Base-by-base conservation (phyloP, 805 yeast species). In the Wickerhamomyces subpelliculosus region DNA sequence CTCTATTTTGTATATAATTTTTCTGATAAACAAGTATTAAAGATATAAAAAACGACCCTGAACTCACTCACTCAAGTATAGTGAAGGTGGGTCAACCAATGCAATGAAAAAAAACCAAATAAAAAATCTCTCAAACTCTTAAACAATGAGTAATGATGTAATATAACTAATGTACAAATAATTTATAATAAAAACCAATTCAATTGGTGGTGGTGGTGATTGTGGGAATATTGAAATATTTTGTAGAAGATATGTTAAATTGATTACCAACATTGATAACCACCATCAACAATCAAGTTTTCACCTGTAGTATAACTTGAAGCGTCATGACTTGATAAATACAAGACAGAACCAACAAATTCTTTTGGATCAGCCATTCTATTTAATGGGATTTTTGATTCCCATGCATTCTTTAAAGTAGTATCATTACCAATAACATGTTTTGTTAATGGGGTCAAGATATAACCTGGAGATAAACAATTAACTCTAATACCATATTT, bases 281-380 rank as follows among this genome's bases (percentile, higher is more conserved):
- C 95, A 54, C 94, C 94, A 56, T 85, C 94, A 40, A 83, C 90
- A 23, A 81, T 77, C 62, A 85, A 62, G 62, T 84, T 84, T 58
- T 83, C 80, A 54, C 94, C 95, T 13, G 94, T 84, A 41, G 90
- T 83, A 69, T 84, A 85, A 16, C 82, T 70, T 27, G 84, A 73
- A 8, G 90, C 93, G 34, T 75, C 50, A 40, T 75, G 74, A 27
- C 84, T 72, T 20, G 89, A 79, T 66, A 84, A 70, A 68, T 81
- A 85, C 45, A 85, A 64, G 40, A 82, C 69, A 26, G 85, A 71
- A 28, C 94, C 94, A 28, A 81, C 82, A 56, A 84, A 82, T 62
- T 84, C 94, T 55, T 78, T 72, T 44, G 93, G 90, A 52, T 80
- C 86, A 29, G 94, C 89, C 84, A 85, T 78, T 67, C 94, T 75